These are phyloP conservation scores for Linnemannia exigua DNA, from an alignment of 192 early-diverging fungal species.

Conservation along the genomic window DNA sequence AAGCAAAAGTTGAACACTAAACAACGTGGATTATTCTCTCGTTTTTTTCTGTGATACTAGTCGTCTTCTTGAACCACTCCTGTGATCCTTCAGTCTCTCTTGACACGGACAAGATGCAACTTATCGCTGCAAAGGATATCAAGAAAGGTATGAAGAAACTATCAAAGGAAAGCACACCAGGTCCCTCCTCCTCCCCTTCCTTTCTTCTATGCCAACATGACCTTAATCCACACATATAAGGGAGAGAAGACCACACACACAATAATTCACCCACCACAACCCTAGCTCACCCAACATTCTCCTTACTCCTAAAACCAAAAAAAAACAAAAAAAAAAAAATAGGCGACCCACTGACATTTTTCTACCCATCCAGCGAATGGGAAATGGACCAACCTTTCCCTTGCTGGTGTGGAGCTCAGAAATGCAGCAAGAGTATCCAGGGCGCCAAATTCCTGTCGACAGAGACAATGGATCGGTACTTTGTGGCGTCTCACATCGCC, in stretches of 20 bases:
- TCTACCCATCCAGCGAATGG: slow-evolving; percentile 73
- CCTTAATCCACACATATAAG: no score
- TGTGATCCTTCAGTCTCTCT: slow-evolving; percentile 59
- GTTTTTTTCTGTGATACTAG: neutral
- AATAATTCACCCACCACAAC: no score
- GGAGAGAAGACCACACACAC: no score
- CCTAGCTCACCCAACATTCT: no score
- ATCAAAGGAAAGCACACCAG: no score
- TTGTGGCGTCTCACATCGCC: slow-evolving; percentile 59
- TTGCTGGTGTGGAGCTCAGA: slow-evolving; percentile 64
- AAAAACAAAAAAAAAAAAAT: neutral
- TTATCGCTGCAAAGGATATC: slow-evolving; percentile 58
- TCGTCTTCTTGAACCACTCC: slow-evolving; percentile 63
- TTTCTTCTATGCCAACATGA: no score
- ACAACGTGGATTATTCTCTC: neutral
- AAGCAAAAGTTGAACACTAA: neutral
- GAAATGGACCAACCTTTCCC: slow-evolving; percentile 72
- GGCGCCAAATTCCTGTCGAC: slow-evolving; percentile 60
- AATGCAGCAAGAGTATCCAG: slow-evolving; percentile 62
- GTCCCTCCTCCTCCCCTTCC: no score
- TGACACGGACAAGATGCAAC: slow-evolving; percentile 54
- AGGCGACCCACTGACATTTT: slow-evolving; percentile 64
- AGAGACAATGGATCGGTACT: slow-evolving; percentile 49
- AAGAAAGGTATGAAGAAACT: slow-evolving; percentile 44
- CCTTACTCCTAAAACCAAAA: no score